Evolutionary conservation across 164 flowering plant genomes (phyloP), one percentile per base, ranked within the genome.

Genomic region (Hamamelis virginiana): DNA sequence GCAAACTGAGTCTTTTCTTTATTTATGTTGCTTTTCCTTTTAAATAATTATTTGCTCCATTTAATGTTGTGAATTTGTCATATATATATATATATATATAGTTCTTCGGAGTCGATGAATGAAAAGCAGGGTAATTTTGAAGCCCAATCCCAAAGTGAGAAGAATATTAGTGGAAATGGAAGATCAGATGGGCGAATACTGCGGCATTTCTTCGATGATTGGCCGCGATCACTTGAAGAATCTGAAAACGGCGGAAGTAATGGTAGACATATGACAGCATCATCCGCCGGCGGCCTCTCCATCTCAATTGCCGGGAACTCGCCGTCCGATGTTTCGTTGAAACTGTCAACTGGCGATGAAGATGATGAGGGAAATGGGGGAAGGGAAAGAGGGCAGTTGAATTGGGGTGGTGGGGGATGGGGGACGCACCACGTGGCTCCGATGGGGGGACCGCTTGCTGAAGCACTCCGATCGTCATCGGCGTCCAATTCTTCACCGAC

Each of bases 401-500:
- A 69, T 63, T 89, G 93, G 93, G 77, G 66, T 5, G 21, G 70
- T 5, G 21, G 70, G 0, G 79, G 85, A 14, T 83, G 90, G 91
- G 77, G 78, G 0, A 23, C 81, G 1, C 76, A 75, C 56, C 83
- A 64, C n/a, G 86, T 76, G 62, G 77, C 84, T 51, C 77, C 86
- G 0, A 82, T 86, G 90, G 96, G 92, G 0, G 96, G 96, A 13
- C 98, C 96, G 1, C 85, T 92, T 1, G 97, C 95, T 0, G 98
- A 92, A 80, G 96, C 93, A 0, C 72, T 92, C 52, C 73, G 95
- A 27, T 91, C 97, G 0, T 82, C 94, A 0, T 77, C 89, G 0
- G 71, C 81, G 1, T 58, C 85, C 28, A 77, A 72, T 64, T 80
- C 84, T 2, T 85, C 92, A 0, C 91, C 91, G 0, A 86, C 87